phyloP scores from a whole-genome alignment of 441 rosid genomes.

The Mallotus japonicus region DNA sequence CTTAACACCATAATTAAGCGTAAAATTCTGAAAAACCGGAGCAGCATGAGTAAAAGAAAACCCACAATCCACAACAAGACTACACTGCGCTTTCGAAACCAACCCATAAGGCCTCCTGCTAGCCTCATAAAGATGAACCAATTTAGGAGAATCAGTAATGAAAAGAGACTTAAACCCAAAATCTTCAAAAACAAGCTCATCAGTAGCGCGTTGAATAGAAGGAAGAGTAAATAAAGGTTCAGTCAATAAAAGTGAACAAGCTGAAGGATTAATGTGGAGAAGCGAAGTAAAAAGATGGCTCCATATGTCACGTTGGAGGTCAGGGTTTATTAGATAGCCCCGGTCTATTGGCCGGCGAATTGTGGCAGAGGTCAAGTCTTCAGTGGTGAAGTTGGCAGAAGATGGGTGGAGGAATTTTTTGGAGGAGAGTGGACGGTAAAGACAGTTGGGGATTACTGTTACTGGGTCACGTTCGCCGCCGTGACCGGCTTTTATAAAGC shows the following conservation, averaged over 20 bases:
- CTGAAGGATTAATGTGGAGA: conserved; percentile 54
- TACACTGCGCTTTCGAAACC: conserved; percentile 64
- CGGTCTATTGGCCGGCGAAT: conserved; percentile 95
- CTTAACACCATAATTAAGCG: conserved; percentile 65
- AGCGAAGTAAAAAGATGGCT: conserved; percentile 62
- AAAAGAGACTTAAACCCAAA: conserved; percentile 67
- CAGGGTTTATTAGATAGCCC: conserved; percentile 85
- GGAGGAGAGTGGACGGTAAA: conserved; percentile 76
- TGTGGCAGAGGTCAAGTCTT: conserved; percentile 88
- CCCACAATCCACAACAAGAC: conserved; percentile 86
- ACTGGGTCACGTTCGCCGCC: conserved; percentile 85
- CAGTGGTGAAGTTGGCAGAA: conserved; percentile 30
- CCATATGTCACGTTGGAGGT: conserved; percentile 91
- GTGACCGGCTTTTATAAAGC: conserved; percentile 70
- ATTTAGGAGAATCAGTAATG: conserved; percentile 64
- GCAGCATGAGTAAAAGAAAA: conserved; percentile 89
- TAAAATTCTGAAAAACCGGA: conserved; percentile 78
- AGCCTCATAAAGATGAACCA: conserved; percentile 85
- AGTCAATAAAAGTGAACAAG: conserved; percentile 69
- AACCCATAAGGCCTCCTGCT: conserved; percentile 52
- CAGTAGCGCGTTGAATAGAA: conserved; percentile 67
- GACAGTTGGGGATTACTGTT: conserved; percentile 71
- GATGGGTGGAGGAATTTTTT: conserved; percentile 64
- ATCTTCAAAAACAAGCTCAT: conserved; percentile 88
- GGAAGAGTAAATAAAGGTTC: conserved; percentile 74